These are phyloP conservation scores for Rheum nobile DNA, from an alignment of 148 eudicot genomes.

Conservation along the genomic window DNA sequence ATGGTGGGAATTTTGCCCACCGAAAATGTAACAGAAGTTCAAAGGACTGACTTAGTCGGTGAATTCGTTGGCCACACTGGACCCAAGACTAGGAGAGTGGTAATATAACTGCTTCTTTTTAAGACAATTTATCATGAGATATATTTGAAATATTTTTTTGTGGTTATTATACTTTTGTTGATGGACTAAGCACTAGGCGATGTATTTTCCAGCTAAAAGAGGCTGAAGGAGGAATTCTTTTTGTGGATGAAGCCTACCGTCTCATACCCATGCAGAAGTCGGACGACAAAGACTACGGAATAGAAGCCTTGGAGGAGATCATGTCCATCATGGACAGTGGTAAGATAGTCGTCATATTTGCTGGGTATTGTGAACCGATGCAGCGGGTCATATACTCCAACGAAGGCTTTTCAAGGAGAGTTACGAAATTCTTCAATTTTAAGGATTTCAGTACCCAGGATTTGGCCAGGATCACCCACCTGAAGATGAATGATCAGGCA, in stretches of 20 bases:
- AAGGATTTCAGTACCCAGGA: constrained; percentile 59
- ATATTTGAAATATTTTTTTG: background rate
- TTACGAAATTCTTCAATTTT: constrained; percentile 84
- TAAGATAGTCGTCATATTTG: constrained; percentile 85
- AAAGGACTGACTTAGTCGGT: constrained; percentile 93
- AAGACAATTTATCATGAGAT: no score
- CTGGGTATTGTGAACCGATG: constrained; percentile 97
- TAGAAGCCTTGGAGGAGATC: constrained; percentile 95
- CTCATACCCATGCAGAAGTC: constrained; percentile 91
- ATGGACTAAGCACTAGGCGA: background rate
- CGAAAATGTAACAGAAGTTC: constrained; percentile 91
- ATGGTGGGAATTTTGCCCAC: constrained; percentile 94
- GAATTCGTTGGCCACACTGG: constrained; percentile 99
- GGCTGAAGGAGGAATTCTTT: constrained; percentile 93
- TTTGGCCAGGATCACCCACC: constrained; percentile 60
- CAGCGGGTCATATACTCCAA: constrained; percentile 86
- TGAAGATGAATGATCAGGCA: constrained; percentile 55
- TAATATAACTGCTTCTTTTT: constrained; percentile 1
- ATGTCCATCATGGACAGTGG: constrained; percentile 98
- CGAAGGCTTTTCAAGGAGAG: constrained; percentile 95
- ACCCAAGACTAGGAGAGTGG: constrained; percentile 93
- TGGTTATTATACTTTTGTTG: background rate
- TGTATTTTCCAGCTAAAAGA: constrained; percentile 59
- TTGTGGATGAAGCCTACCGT: constrained; percentile 95
- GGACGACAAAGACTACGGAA: constrained; percentile 89